Evolutionary conservation across 768 basidiomycete species (phyloP).

Genomic region (Mycena alexandri): DNA sequence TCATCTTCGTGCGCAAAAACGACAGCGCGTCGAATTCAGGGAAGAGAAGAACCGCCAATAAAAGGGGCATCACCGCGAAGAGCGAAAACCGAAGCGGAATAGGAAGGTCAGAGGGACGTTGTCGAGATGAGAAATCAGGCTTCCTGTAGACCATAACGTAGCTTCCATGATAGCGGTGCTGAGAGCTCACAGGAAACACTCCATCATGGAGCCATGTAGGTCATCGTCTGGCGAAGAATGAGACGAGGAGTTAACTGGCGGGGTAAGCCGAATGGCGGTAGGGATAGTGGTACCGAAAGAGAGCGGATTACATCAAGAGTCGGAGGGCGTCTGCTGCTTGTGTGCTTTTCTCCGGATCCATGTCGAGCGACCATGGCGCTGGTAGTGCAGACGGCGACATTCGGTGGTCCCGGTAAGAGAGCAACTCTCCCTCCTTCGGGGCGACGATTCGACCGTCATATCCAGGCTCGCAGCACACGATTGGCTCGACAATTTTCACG

Average conservation of each 20-base stretch:
- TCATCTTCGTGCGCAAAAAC: slow-evolving; percentile 18
- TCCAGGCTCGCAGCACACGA: background rate
- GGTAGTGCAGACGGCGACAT: too few relatives aligned
- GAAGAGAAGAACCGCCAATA: slow-evolving; percentile 7
- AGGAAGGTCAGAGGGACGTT: background rate
- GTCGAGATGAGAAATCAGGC: background rate
- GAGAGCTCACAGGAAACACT: background rate
- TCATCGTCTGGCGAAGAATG: too few relatives aligned
- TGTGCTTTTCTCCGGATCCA: background rate
- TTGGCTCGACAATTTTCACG: slow-evolving; percentile 11
- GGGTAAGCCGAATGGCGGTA: too few relatives aligned
- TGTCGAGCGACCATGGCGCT: background rate
- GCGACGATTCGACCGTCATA: background rate
- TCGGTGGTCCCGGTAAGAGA: background rate
- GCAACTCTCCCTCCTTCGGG: slow-evolving; percentile 15
- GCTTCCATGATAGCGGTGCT: background rate
- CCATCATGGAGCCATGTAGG: background rate
- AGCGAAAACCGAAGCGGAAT: background rate
- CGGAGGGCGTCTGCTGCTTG: background rate
- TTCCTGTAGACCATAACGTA: too few relatives aligned
- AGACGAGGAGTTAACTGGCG: too few relatives aligned
- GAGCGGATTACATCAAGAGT: slow-evolving; percentile 6
- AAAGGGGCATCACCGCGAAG: background rate
- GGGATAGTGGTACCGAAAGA: too few relatives aligned
- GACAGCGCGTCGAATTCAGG: slow-evolving; percentile 16